phyloP scores from a whole-genome alignment of 495 filamentous ascomycete species.

The Hyaloscypha hepaticicola region DNA sequence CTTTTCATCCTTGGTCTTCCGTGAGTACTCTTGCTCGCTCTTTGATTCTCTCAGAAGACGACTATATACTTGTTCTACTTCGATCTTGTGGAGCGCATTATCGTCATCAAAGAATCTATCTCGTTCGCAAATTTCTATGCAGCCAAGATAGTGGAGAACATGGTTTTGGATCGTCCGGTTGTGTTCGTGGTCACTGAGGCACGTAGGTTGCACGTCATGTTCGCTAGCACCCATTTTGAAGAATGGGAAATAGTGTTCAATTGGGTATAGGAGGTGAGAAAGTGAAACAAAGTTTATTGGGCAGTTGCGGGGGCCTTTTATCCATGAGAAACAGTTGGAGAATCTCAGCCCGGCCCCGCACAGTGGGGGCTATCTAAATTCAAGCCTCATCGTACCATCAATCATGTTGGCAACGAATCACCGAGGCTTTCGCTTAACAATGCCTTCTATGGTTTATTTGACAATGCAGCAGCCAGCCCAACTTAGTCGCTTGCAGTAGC shows the following conservation, averaged over 20 bases:
- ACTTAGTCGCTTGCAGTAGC: neutral
- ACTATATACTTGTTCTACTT: neutral
- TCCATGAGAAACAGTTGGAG: neutral
- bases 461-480: neutral
- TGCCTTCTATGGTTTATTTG: neutral
- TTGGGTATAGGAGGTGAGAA: neutral
- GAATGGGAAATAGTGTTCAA: neutral
- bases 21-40: neutral
- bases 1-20: neutral
- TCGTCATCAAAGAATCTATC: conserved; percentile 22
- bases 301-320: neutral
- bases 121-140: conserved; percentile 33
- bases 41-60: neutral
- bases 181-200: conserved; percentile 17
- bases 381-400: neutral
- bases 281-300: neutral
- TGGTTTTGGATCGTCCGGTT: conserved; percentile 31
- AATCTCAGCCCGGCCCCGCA: neutral
- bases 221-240: conserved; percentile 10
- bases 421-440: neutral
- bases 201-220: conserved; percentile 1
- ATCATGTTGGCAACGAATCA: neutral
- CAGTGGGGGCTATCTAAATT: neutral
- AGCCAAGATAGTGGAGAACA: conserved; percentile 37
- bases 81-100: neutral